Base-by-base conservation (phyloP, 768 basidiomycete species). In the Agrocybe praecox region DNA sequence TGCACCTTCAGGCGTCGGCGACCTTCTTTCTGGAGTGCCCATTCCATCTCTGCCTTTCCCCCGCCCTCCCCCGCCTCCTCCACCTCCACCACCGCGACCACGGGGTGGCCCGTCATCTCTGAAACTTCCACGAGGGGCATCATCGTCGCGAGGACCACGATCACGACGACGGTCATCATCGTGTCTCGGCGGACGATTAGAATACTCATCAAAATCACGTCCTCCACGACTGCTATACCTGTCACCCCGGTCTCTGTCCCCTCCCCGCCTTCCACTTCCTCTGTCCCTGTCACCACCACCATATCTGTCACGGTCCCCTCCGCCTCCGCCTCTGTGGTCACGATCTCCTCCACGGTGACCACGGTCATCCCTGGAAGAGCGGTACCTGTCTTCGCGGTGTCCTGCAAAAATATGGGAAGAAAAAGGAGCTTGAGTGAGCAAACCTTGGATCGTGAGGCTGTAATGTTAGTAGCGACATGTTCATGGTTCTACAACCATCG, bases 1-100 rank as follows among this genome's bases (percentile, higher is more conserved):
- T 14, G 86, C 83, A 47, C 89, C 91, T 66, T 92, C 88, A 0
- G 97, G 97, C 10, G 96, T 98, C 10, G 96, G 96, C 0, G 90
- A 92, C 63, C 95, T 76, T 63, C 90, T 78, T 59, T 92, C 92
- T 1, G 88, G 90, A 14, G 90, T 87, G 19, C 86, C 89, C 55
- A 81, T 77, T 24, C 79, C 81, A 44, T 80, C 81, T 46, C 81
- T 80, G 48, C 81, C 74, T 43, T 83, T 80, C 24, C 81, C 72
- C 36, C 82, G 36, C 9, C 26, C 64, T 21, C 81, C 78, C 12
- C 78, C 62, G 47, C 74, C 62, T 6, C 71, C 70, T 15, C 74
- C 62, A 7, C 71, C 70, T 15, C 67, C 76, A 14, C 72, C 68
- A 22, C 55, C 26, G 18, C 53, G 53, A 12, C 47, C 55, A 9